Evolutionary conservation across 768 basidiomycete genomes (phyloP).

Genomic region (Tulasnella sp.): DNA sequence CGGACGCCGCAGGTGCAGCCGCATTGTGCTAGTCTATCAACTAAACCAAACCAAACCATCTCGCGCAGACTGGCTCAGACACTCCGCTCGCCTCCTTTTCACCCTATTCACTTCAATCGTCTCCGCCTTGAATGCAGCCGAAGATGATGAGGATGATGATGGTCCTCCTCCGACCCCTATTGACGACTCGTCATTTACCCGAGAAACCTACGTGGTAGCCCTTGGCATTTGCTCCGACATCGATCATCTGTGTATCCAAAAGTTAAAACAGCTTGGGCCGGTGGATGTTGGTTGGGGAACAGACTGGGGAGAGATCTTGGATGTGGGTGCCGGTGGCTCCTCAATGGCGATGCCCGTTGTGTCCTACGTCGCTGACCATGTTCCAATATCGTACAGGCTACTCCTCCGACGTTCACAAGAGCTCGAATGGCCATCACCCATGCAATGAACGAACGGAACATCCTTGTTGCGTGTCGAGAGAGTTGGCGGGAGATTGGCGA

Average conservation of each 20-base stretch:
- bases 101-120: background rate
- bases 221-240: constrained; percentile 1
- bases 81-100: background rate
- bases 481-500: constrained; percentile 24
- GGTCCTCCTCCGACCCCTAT: background rate
- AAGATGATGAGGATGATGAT: background rate
- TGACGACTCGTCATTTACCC: background rate
- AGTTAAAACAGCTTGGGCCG: background rate
- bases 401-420: background rate
- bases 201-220: background rate
- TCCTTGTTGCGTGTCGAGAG: constrained; percentile 25
- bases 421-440: constrained; percentile 24
- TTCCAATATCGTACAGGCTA: background rate
- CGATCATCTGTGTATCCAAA: constrained; percentile 3
- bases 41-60: background rate
- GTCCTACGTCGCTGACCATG: no score
- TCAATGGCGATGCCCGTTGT: background rate
- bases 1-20: background rate
- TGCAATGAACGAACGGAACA: constrained; percentile 25
- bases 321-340: background rate
- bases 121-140: background rate
- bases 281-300: background rate
- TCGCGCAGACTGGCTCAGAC: background rate
- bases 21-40: background rate
- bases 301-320: constrained; percentile 23